Evolutionary conservation across 83 land plant genomes (phyloP), one percentile per base, ranked within the genome.

Genomic region (Picea mariana): DNA sequence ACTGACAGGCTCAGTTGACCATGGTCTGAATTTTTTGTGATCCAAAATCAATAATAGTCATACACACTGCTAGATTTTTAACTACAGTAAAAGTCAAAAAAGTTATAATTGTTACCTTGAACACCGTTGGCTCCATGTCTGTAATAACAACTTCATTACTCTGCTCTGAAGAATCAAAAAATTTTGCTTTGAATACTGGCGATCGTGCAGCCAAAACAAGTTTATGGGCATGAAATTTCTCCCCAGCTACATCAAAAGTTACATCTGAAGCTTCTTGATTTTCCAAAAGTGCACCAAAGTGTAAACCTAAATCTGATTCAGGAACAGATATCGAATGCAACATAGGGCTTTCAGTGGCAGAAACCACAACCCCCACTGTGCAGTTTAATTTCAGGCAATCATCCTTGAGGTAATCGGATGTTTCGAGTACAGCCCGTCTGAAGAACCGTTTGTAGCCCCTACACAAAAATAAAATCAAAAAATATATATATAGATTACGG

Each of bases 201-300:
- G 98, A 97, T 58, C 99, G 86, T 21, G 95, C 97, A 81, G 98
- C 95, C 78, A 97, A 78, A 59, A 97, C 97, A 78, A 97, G 81
- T 88, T 91, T 97, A 82, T 97, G 99, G 23, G 98, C 98, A 75
- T 88, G 82, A 58, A 97, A 90, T 68, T 83, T 86, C 77, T 95
- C 98, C 44, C 97, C 96, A 71, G 84, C 82, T 66, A 97, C 99
- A 83, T 90, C 79, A 80, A 97, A 95, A 73, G 88, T 85, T 63
- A 97, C 85, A 85, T 97, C 98, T 52, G 95, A 87, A 80, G 87
- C 87, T 79, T 95, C 97, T 80, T 91, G 94, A 77, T 89, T 90
- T 6, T 95, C 99, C 73, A 97, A 68, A 12, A 97, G 82, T 55
- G 84, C 73, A 62, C 95, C 99, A 89, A 97, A 97, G 73, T 97